Base-by-base conservation (phyloP, 1,139 yeast species). In the Petasospora rhodanensis region DNA sequence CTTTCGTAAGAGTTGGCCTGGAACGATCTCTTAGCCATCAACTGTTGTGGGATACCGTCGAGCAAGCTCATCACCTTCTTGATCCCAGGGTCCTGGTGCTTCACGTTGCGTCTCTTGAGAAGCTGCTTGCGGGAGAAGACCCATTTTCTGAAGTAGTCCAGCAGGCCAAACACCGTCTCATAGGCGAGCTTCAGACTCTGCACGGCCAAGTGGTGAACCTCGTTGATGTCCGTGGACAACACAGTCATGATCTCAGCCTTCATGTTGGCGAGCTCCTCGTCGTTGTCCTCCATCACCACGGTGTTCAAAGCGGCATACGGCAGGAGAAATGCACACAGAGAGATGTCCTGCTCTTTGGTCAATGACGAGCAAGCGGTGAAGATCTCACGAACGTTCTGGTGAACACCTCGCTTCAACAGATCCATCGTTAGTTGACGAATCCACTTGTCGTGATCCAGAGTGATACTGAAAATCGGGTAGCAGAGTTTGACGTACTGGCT, bases 61-160 rank as follows among this genome's bases (percentile, higher is more conserved):
- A 51, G 34, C 4, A 45, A 68, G 17, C 51, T 47, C 14, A 48
- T 46, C 6, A 70, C 57, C 36, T 65, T 64, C 20, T 57, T 51
- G 9, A 49, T 48, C 4, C 41, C 42, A 2, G 41, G 31, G 14
- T 48, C 45, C 8, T 40, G 34, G 4, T 43, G 36, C 28, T 47
- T 52, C 24, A 40, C 31, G 36, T 49, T 40, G 32, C 43, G 42
- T 42, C 41, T 46, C 47, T 57, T 39, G 44, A 51, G 35, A 33
- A 55, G 18, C 18, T 52, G 58, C 16, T 49, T 52, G 29, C 56
- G 45, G 4, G 51, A 34, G 28, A 46, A 47, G 1, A 67, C 54
- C 95, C 96, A 87, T 45, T 83, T 85, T 41, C 79, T 76, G 40
- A 89, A 73, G 52, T 89, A 87, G 51, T 93, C 98, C 24, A 89